Base-by-base conservation (phyloP, 805 yeast genomes). In the Candida cerambycidarum region DNA sequence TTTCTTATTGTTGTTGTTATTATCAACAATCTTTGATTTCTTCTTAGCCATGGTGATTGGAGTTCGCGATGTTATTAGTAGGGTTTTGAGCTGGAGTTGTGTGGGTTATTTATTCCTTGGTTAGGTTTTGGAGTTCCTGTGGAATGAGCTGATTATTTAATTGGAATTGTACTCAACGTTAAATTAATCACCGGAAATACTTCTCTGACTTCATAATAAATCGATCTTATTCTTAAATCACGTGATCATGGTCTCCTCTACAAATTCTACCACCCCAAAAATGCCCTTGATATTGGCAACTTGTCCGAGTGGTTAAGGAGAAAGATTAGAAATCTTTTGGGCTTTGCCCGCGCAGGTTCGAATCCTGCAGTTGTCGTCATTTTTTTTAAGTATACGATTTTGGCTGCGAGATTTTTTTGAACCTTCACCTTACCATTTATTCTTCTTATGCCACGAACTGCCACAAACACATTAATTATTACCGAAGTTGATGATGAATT, bases 261-360 rank as follows among this genome's bases (percentile, higher is more conserved):
- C 14, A 23, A n/a, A 9, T 12, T 4, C 8, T 21, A 21, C 8
- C 23, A 24, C 30, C 5, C 17, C 16, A 14, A 8, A 5, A 12
- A 25, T 25, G 5, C 5, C 29, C n/a, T n/a, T 7, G 5, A 25
- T 25, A 25, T 25, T 11, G 64, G 63, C 64, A 59, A 56, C 62
- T 59, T 61, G 66, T 60, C 66, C 66, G 66, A 61, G 66, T 61
- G 67, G 67, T 61, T 61, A 61, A 61, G 67, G 67, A 60, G 67
- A 61, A 60, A 60, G 67, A 61, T 56, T 61, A 56, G 67, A 61
- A 61, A 61, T 61, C 65, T 66, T 66, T 67, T 75, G 79, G 79
- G 78, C 76, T 74, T 65, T 71, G 79, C 78, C 78, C 78, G 79
- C 79, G 76, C 79, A 75, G 79, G 79, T 74, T 75, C 79, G 78